Evolutionary conservation across 2,329 filamentous ascomycete species (phyloP), one percentile per base, ranked within the genome.

Genomic region (Xylariaceae sp.): DNA sequence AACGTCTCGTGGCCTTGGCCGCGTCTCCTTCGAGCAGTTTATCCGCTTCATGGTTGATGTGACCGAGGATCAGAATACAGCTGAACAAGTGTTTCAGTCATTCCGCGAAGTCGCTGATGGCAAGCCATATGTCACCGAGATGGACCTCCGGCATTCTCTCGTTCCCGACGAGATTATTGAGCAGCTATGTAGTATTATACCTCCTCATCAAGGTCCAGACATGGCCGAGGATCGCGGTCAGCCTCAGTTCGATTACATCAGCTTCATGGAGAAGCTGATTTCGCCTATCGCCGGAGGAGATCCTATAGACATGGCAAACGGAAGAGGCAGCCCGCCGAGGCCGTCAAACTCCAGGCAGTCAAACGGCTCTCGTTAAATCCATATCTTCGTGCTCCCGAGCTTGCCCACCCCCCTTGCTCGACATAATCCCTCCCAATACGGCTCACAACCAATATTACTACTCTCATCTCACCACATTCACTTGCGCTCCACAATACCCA

Each of bases 31-130:
- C 72, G 94, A 99, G 77, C 93, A 97, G 75, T 99, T 99, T 72
- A 99, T 99, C 73, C 87, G 90, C 45, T 99, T 99, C 81, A 99
- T 99, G 94, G 94, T 99, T 52, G 91, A 96, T 67, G 94, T 97
- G 53, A 99, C 94, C 10, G 94, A 99, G 76, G 94, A 99, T 72
- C 94, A 99, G 77, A 97, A 99, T 74, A 97, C 92, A 3, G 94
- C 94, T 10, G 94, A 97, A 75, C 94, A 99, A 74, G 94, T 99
- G 4, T 97, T 94, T 79, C 93, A 99, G 77, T 95, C 89, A 64
- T 99, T 99, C 84, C 86, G 88, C 59, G 94, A 99, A 76, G 94
- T 99, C 51, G 94, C 94, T 15, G 94, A 99, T 77, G 94, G 94
- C 66, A 99, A 99, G 80, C 92, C 93, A 9, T 99, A 99, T 73